Evolutionary conservation across 306 rosid genomes (phyloP), one percentile per base, ranked within the genome.

Genomic region (Ceratonia siliqua): DNA sequence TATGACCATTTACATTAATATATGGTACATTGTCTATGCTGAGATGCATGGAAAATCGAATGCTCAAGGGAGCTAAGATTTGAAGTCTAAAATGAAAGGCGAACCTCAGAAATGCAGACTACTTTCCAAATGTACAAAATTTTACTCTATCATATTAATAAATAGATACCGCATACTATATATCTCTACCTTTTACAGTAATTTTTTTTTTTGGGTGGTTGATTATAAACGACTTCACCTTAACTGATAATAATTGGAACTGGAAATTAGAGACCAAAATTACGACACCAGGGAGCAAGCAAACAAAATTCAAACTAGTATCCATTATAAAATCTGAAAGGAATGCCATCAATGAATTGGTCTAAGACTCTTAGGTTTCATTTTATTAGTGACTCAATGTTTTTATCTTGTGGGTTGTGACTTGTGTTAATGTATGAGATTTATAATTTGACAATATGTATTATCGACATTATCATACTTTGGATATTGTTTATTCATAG

Each of bases 1-100:
- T 73, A 78, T 12, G 17, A 57, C 8, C 38, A 32, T 63, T 49
- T 52, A n/a, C 12, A n/a, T 67, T 66, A 28, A 22, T 67, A 27
- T 45, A 8, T 30, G 11, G 15, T 5, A 24, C 15, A 72, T 62
- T 76, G 0, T 25, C 50, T 32, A 8, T 30, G 5, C 35, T n/a
- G 7, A 1, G 52, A 15, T n/a, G n/a, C 53, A 0, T 15, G 53
- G 53, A 8, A 32, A 59, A 3, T 17, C 30, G 8, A 39, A 54
- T 11, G 21, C 70, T 21, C 70, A 22, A 64, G 35, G 53, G 70
- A 6, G 41, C 66, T 2, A 22, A 25, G 8, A 6, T 45, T 39
- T 21, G 1, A 21, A 21, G 2, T 8, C 32, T 49, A 49, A 32
- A 3, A 21, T 9, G 22, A 39, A 39, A 21, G n/a, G 42, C n/a